Evolutionary conservation across 495 filamentous ascomycete species (phyloP).

Genomic region (Neurospora sp.): DNA sequence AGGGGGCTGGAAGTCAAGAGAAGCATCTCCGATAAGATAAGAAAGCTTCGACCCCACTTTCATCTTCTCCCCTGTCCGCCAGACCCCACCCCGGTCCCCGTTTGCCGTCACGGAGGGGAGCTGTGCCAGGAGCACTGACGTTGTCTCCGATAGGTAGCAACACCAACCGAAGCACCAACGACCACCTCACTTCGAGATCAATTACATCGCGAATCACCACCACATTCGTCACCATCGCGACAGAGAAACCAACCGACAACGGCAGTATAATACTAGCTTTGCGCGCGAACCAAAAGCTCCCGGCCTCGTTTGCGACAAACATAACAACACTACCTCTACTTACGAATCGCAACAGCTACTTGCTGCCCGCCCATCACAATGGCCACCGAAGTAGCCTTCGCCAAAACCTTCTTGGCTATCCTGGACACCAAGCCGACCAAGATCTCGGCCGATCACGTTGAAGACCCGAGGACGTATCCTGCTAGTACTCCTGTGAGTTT

Average conservation of each 20-base stretch:
- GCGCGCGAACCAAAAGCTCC: neutral
- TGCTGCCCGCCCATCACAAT: conserved; percentile 2
- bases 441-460: conserved; percentile 73
- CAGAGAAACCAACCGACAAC: no score
- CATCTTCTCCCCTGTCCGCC: neutral
- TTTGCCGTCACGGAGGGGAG: neutral
- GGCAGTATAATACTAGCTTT: neutral
- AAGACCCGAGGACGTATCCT: conserved; percentile 66
- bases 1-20: neutral
- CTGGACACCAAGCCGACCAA: conserved; percentile 70
- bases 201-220: neutral
- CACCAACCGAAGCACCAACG: neutral
- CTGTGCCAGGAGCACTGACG: neutral
- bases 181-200: neutral
- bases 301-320: neutral
- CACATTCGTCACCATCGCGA: no score
- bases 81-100: neutral
- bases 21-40: neutral
- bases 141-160: neutral
- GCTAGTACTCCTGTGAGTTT: conserved; percentile 59
- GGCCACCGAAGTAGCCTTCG: conserved; percentile 64
- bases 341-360: neutral
- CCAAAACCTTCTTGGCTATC: conserved; percentile 68
- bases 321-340: neutral
- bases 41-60: neutral